Conservation (phyloP, 2,329 filamentous ascomycete genomes). For the Scedosporium dehoogii region DNA sequence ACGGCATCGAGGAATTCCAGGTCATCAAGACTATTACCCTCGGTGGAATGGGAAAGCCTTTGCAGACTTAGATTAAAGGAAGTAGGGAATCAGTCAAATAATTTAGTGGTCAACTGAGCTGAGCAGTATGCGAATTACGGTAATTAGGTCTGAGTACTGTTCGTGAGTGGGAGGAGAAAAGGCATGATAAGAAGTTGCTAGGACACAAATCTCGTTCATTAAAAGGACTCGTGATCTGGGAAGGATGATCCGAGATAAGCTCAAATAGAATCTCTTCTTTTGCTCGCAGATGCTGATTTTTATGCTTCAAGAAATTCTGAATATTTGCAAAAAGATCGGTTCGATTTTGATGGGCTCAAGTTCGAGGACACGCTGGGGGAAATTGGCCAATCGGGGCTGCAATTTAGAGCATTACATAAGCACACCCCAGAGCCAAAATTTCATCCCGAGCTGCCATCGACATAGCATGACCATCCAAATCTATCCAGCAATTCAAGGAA, state of each 20-base stretch:
- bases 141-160: not conserved
- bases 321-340: too few species aligned
- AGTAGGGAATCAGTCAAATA: not conserved
- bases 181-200: too few species aligned
- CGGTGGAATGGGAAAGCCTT: constrained; percentile 44
- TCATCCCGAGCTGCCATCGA: not conserved
- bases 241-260: too few species aligned
- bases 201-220: too few species aligned
- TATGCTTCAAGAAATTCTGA: not conserved
- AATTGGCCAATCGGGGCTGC: not conserved
- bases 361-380: too few species aligned
- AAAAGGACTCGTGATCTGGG: too few species aligned
- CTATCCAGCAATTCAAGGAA: not conserved
- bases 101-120: too few species aligned
- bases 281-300: too few species aligned
- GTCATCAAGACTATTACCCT: constrained; percentile 55
- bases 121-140: not conserved
- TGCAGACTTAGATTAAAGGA: constrained; percentile 30
- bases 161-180: too few species aligned
- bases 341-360: not conserved
- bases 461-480: not conserved
- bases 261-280: not conserved
- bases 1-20: constrained; percentile 69
- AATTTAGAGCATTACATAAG: not conserved
- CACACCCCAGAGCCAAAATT: not conserved